A percentile compares a stretch with the other conserved stretches of the same genome.
These are phyloP conservation scores for Passalora sequoiae DNA, from an alignment of 2,329 filamentous ascomycete species.

Conservation along the genomic window DNA sequence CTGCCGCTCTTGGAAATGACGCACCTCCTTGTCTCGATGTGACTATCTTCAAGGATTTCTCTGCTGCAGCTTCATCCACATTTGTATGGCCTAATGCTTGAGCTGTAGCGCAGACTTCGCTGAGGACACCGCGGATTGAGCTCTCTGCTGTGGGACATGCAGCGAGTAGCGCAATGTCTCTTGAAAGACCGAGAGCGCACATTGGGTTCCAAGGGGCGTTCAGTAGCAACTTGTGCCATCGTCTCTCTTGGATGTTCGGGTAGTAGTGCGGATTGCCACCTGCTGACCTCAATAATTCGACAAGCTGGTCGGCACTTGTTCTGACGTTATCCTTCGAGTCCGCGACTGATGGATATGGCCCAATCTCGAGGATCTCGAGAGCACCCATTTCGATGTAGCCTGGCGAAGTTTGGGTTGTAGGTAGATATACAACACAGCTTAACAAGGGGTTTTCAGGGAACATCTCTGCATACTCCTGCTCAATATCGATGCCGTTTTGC, in stretches of 20 bases:
- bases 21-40: conserved; percentile 31
- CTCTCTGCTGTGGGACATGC: conserved; percentile 37
- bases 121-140: conserved; percentile 41
- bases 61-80: conserved; percentile 36
- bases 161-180: conserved; percentile 49
- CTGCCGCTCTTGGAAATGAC: too few relatives aligned
- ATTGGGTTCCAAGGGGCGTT: conserved; percentile 60
- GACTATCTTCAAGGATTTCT: conserved; percentile 37
- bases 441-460: conserved; percentile 53
- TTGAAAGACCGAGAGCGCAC: conserved; percentile 51
- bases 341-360: conserved; percentile 42
- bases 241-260: conserved; percentile 51
- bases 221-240: conserved; percentile 58
- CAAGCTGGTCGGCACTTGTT: conserved; percentile 26
- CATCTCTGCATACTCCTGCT: conserved; percentile 47
- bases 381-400: conserved; percentile 46
- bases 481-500: conserved; percentile 59
- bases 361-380: conserved; percentile 47
- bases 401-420: conserved; percentile 46
- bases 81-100: conserved; percentile 37
- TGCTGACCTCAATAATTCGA: conserved; percentile 32
- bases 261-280: conserved; percentile 47
- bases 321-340: not conserved
- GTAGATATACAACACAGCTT: conserved; percentile 53
- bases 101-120: conserved; percentile 43